phyloP scores from a whole-genome alignment of 192 early-diverging fungal genomes.

The Fimicolochytrium jonesii region DNA sequence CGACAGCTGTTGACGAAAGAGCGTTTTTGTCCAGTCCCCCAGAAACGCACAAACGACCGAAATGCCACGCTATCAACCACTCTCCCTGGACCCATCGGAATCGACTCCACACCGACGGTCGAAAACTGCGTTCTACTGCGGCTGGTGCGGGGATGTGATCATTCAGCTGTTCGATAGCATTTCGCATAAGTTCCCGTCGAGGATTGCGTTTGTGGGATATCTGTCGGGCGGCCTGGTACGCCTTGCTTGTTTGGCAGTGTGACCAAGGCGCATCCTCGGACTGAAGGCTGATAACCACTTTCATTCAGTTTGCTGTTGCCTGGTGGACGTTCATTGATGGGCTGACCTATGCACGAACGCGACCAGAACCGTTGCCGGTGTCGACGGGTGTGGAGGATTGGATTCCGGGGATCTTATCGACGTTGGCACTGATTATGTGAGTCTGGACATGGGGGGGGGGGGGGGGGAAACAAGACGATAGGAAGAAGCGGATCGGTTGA shows the following conservation, averaged over 20 bases:
- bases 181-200: slow-evolving; percentile 13
- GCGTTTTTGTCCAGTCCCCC: no score
- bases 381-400: slow-evolving; percentile 44
- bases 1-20: no score
- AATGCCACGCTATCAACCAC: slow-evolving; percentile 13
- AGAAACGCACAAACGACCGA: no score
- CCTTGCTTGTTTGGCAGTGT: neutral
- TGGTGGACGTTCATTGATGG: slow-evolving; percentile 57
- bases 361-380: slow-evolving; percentile 19
- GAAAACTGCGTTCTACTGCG: slow-evolving; percentile 39
- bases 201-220: slow-evolving; percentile 33
- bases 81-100: slow-evolving; percentile 8
- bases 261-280: neutral
- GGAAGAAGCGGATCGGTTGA: no score
- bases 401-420: slow-evolving; percentile 48
- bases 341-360: slow-evolving; percentile 25
- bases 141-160: slow-evolving; percentile 12
- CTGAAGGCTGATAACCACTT: neutral
- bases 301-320: slow-evolving; percentile 37
- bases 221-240: slow-evolving; percentile 29
- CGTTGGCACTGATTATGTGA: slow-evolving; percentile 44
- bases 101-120: slow-evolving; percentile 29
- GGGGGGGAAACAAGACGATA: no score
- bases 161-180: neutral
- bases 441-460: neutral